These are phyloP conservation scores for Brassica rapa DNA, from an alignment of 345 rosid species.

Conservation along the genomic window DNA sequence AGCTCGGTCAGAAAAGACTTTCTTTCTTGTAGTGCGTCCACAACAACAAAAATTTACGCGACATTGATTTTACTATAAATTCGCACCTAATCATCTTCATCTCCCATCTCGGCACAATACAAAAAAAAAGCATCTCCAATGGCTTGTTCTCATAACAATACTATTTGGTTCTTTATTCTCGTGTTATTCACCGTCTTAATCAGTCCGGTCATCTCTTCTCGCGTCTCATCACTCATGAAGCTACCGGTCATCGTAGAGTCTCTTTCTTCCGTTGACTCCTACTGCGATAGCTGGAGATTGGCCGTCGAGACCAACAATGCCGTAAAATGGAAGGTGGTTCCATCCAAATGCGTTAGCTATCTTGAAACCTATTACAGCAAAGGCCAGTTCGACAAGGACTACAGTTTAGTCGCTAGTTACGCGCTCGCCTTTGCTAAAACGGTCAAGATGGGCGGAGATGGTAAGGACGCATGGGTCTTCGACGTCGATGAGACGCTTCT, in stretches of 20 bases:
- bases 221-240: conserved; percentile 46
- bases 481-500: conserved; percentile 87
- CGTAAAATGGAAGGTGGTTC: conserved; percentile 56
- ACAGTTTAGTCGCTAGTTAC: conserved; percentile 43
- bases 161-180: conserved; percentile 29
- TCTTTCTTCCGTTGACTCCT: conserved; percentile 31
- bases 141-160: conserved; percentile 30
- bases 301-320: conserved; percentile 83
- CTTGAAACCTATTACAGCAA: conserved; percentile 50
- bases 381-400: conserved; percentile 56
- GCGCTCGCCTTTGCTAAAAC: conserved; percentile 49
- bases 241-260: conserved; percentile 23
- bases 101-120: conserved; percentile 1
- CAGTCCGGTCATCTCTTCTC: conserved; percentile 31
- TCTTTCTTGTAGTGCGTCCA: too few species aligned
- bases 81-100: conserved; percentile 3
- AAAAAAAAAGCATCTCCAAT: conserved; percentile 23
- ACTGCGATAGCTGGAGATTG: conserved; percentile 78
- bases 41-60: background rate
- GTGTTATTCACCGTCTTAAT: conserved; percentile 15
- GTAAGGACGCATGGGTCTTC: conserved; percentile 85
- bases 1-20: too few species aligned
- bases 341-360: conserved; percentile 49
- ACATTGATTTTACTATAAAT: background rate
- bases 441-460: conserved; percentile 46